A percentile compares a stretch with the other conserved stretches of the same genome.
Conservation (phyloP, 345 rosid genomes). For the Gossypium australe region DNA sequence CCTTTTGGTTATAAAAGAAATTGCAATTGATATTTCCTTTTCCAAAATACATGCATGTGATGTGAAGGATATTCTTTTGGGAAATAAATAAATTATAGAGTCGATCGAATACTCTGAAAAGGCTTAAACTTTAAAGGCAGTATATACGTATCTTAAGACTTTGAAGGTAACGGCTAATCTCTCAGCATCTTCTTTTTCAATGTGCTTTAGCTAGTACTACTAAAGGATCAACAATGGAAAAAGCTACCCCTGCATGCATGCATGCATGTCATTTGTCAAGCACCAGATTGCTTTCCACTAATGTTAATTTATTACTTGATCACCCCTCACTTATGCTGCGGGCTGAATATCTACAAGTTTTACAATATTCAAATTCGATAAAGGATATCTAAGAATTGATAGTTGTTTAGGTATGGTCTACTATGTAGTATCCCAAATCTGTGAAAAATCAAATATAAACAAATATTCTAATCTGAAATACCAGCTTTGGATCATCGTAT, state of each 20-base stretch:
- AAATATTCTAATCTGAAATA: no score
- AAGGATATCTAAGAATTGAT: no score
- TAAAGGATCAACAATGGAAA: constrained; percentile 3
- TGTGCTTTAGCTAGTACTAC: background rate
- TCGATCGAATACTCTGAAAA: background rate
- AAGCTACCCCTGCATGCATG: background rate
- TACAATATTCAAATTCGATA: background rate
- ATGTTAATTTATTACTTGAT: no score
- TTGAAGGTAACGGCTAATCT: background rate
- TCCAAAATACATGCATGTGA: background rate
- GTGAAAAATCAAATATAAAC: no score
- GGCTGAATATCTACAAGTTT: background rate
- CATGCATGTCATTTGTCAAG: background rate
- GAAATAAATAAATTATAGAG: background rate
- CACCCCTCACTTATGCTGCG: no score
- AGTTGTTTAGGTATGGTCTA: no score
- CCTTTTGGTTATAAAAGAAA: no score
- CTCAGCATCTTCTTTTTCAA: background rate
- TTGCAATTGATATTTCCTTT: background rate
- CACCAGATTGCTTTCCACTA: background rate
- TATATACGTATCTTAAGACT: background rate
- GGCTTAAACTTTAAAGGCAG: background rate
- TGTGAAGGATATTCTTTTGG: background rate
- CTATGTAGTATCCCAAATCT: no score
- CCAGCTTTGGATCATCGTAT: no score